phyloP scores from a whole-genome alignment of 176 grass and related monocot genomes.

The Bothriochloa decipiens region DNA sequence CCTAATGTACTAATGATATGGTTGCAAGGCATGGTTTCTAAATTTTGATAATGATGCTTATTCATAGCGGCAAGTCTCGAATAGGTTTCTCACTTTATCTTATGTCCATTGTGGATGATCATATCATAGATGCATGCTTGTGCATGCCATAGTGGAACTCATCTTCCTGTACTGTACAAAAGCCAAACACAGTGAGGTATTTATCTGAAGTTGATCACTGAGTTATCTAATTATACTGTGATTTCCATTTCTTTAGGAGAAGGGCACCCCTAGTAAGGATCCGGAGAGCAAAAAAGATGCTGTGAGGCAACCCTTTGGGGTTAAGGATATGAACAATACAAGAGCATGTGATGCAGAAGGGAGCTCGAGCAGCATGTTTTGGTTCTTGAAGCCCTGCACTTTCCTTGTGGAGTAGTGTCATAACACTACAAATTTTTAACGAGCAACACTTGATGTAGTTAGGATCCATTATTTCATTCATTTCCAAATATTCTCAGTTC shows the following conservation, averaged over 20 bases:
- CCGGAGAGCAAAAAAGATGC: slow-evolving; percentile 62
- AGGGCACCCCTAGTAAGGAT: slow-evolving; percentile 61
- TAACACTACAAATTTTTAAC: neutral
- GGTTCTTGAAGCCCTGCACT: slow-evolving; percentile 97
- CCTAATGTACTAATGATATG: neutral
- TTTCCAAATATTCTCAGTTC: slow-evolving; percentile 31
- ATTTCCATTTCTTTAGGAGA: slow-evolving; percentile 55
- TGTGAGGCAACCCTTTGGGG: slow-evolving; percentile 57
- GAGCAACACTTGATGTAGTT: slow-evolving; percentile 31
- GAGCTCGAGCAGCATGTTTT: slow-evolving; percentile 78
- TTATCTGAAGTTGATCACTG: neutral
- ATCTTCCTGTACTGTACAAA: neutral
- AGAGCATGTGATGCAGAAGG: slow-evolving; percentile 58
- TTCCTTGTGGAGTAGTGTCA: slow-evolving; percentile 63
- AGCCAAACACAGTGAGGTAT: slow-evolving; percentile 5
- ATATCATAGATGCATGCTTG: neutral
- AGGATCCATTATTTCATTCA: slow-evolving; percentile 36
- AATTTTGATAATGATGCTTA: neutral
- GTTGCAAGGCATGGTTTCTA: neutral
- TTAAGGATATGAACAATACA: slow-evolving; percentile 59
- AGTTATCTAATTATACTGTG: slow-evolving; percentile 37
- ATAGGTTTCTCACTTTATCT: neutral
- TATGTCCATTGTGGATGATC: slow-evolving; percentile 5
- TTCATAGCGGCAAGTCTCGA: neutral
- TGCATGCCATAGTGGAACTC: neutral